Evolutionary conservation across 176 grass and related monocot genomes (phyloP), one percentile per base, ranked within the genome.

Genomic region (Ensete ventricosum): DNA sequence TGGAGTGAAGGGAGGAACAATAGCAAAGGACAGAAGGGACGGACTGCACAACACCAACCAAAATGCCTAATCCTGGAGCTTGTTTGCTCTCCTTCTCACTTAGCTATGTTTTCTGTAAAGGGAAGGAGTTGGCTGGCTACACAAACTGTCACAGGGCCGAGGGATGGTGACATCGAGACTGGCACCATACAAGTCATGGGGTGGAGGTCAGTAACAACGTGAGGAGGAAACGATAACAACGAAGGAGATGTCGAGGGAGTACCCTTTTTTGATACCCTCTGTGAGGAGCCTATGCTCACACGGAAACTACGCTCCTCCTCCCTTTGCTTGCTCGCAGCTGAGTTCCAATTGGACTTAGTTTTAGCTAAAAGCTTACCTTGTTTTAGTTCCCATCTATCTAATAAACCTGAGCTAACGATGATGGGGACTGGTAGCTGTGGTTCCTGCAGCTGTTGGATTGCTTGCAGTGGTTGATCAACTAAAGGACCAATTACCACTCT

Each of bases 1-100:
- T 79, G 77, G 77, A 79, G 77, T 79, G 77, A 79, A 71, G 77
- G 53, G 10, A 51, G 63, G 64, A 52, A 69, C 58, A 55, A 71
- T 71, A 71, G 68, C 58, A 62, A 72, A 57, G 53, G 52, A 71
- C 64, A 51, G 20, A 5, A 11, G 19, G 67, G 26, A 71, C 25
- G 53, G 25, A 73, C 71, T 54, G 25, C 52, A 57, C 52, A 24
- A 55, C 72, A 27, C 72, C 52, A 10, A 16, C 52, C 23, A 51
- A 74, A 55, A 55, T 20, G 53, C 72, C 72, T 74, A 74, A 55
- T 74, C 24, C 53, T 54, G 11, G 48, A 21, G 16, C 20, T 23
- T 16, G 1, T 63, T 64, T 64, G 29, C 54, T 1, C 9, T 23
- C 4, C 54, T 55, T 75, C 2, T 12, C 23, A n/a, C 24, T 43